Evolutionary conservation across 2,329 filamentous ascomycete species (phyloP), one percentile per base, ranked within the genome.

Genomic region (Hypoxylon sp.): DNA sequence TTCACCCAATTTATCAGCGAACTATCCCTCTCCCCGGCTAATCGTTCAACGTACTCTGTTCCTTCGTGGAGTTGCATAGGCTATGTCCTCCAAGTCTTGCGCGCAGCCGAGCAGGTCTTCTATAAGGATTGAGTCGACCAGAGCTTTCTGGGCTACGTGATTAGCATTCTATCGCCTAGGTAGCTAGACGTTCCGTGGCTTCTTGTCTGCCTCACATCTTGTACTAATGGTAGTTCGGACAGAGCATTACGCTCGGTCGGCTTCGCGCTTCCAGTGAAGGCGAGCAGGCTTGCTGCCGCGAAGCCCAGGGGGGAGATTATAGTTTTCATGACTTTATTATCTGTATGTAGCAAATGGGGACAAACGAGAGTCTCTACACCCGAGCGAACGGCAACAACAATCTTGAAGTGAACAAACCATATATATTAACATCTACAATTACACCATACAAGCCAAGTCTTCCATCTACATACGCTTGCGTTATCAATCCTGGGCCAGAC

Each of bases 21-120:
- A 6, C 12, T 18, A 30, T 51, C 44, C 3, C n/a, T 64, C 14
- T 65, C 61, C 55, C 45, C n/a, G 46, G 44, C 4, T 22, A 42
- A 20, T 46, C 36, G 45, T 28, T 12, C 7, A 36, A 59, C 71
- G 40, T 68, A 73, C 73, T 50, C 76, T 72, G 70, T 77, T 77
- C 33, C 73, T 67, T 7, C 59, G 59, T 24, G 74, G 58, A 8
- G 71, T 73, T 12, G 74, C 66, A 46, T 77, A 73, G 18, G 77
- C 75, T 51, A 78, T 73, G 16, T 74, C 69, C 61, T 77, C 71
- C 24, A 75, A 65, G 32, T 70, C 67, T 59, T 76, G 73, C 14
- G 71, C 72, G 42, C 75, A 76, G n/a, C 70, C 57, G 28, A 74
- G 22, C 18, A 77, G 68, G 63, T 75, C 72, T 7, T 72, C 71